Evolutionary conservation across 1,284 basidiomycete genomes (phyloP).

Genomic region (Meira miltonrushii): DNA sequence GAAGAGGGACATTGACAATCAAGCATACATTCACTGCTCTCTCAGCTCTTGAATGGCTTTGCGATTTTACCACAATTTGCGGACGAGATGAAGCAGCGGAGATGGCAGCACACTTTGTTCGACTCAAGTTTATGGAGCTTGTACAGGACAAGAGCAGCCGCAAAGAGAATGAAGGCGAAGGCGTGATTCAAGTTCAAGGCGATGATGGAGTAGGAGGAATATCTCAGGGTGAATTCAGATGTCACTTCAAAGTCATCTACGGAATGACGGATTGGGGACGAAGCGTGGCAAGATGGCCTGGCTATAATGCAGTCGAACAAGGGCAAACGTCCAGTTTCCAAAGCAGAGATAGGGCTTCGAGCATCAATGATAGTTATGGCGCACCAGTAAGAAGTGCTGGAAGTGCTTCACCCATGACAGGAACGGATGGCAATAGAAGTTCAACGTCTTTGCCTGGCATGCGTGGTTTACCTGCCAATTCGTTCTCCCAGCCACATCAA

Average conservation of each 20-base stretch:
- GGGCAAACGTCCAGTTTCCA: conserved; percentile 5
- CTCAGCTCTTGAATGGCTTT: conserved; percentile 88
- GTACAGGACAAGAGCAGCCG: conserved; percentile 59
- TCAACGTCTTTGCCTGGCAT: not conserved
- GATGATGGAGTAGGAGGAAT: conserved; percentile 33
- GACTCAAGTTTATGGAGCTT: conserved; percentile 81
- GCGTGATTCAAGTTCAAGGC: conserved; percentile 35
- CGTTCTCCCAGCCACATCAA: not conserved
- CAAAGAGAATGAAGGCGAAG: conserved; percentile 33
- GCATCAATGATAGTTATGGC: not conserved
- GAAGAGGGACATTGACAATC: conserved; percentile 56
- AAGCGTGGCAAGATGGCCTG: conserved; percentile 68
- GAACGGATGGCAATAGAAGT: not conserved
- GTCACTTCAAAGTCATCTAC: conserved; percentile 89
- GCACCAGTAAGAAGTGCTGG: not conserved
- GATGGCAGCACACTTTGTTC: conserved; percentile 92
- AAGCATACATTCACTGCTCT: conserved; percentile 81
- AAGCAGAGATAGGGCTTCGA: not conserved
- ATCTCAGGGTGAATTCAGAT: conserved; percentile 69
- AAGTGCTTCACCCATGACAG: not conserved
- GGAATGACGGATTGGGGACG: conserved; percentile 85
- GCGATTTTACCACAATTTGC: conserved; percentile 92
- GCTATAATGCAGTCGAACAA: conserved; percentile 15
- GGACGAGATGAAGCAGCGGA: conserved; percentile 95
- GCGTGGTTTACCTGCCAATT: not conserved